These are phyloP conservation scores for Trichoderma endophyticum DNA, from an alignment of 2,329 filamentous ascomycete species.

Conservation along the genomic window DNA sequence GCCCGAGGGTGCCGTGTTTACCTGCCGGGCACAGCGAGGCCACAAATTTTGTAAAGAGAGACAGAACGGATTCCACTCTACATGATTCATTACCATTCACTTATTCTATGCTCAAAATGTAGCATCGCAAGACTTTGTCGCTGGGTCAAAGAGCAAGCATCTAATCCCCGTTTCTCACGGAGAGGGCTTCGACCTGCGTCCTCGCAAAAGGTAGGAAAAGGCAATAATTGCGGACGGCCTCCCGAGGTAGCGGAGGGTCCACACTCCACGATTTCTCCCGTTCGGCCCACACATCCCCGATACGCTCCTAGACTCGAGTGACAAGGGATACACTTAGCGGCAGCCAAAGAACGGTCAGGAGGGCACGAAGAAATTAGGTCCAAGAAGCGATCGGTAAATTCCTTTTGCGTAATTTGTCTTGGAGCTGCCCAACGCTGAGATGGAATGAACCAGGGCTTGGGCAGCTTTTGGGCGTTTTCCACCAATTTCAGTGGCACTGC, in stretches of 20 bases:
- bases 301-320: neutral
- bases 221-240: conserved; percentile 6
- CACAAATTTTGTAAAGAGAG: neutral
- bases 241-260: conserved; percentile 15
- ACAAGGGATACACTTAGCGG: neutral
- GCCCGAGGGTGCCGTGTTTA: neutral
- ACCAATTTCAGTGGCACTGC: neutral
- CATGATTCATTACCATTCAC: neutral
- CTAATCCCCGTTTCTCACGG: neutral
- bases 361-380: neutral
- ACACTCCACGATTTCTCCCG: conserved; percentile 15
- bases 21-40: neutral
- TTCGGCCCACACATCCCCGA: conserved; percentile 9
- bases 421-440: neutral
- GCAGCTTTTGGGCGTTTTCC: neutral
- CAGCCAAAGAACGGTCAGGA: conserved; percentile 15
- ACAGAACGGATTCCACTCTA: neutral
- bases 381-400: neutral
- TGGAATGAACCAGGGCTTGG: neutral
- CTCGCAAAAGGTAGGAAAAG: neutral
- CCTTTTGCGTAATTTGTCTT: neutral
- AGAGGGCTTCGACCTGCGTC: neutral
- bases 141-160: neutral
- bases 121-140: neutral
- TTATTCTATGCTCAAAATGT: neutral